Evolutionary conservation across 108 stramenopile species (phyloP).

Genomic region (Schizochytrium sp.): DNA sequence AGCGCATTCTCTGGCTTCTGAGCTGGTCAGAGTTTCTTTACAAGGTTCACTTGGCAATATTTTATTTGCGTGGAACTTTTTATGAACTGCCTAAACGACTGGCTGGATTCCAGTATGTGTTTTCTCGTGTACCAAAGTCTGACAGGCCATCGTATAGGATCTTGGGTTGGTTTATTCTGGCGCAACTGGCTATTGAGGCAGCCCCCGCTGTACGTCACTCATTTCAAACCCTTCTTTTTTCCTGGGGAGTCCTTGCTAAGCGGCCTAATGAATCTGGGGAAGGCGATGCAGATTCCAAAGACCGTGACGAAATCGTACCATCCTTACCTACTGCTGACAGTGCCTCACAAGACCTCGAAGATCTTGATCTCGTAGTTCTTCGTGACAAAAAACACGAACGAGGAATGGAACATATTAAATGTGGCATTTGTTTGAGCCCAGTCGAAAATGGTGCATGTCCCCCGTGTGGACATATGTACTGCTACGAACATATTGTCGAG

Average conservation of each 20-base stretch:
- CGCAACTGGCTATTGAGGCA: slow-evolving; percentile 23
- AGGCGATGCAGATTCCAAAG: not conserved
- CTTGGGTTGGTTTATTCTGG: slow-evolving; percentile 31
- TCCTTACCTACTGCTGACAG: slow-evolving; percentile 4
- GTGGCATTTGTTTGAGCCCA: slow-evolving; percentile 51
- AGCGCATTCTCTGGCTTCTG: not conserved
- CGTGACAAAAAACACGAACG: slow-evolving; percentile 59
- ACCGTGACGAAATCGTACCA: slow-evolving; percentile 35
- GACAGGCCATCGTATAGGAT: slow-evolving; percentile 35
- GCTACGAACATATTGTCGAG: slow-evolving; percentile 52
- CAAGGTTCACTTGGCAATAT: slow-evolving; percentile 12
- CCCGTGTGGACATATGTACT: slow-evolving; percentile 53
- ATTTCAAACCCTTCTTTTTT: not conserved
- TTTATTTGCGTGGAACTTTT: slow-evolving; percentile 24
- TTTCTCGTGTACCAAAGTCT: slow-evolving; percentile 2
- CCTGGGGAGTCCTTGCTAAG: slow-evolving; percentile 6
- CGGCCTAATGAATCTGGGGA: not conserved
- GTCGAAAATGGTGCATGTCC: slow-evolving; percentile 57
- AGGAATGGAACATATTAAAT: slow-evolving; percentile 57
- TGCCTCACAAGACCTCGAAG: slow-evolving; percentile 22
- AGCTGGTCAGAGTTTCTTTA: not conserved
- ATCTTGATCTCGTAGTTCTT: not conserved
- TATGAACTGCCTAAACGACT: slow-evolving; percentile 31
- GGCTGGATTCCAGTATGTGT: not conserved
- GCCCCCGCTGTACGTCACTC: not conserved